These are phyloP conservation scores for Salix suchowensis DNA, from an alignment of 345 rosid genomes.

Conservation along the genomic window DNA sequence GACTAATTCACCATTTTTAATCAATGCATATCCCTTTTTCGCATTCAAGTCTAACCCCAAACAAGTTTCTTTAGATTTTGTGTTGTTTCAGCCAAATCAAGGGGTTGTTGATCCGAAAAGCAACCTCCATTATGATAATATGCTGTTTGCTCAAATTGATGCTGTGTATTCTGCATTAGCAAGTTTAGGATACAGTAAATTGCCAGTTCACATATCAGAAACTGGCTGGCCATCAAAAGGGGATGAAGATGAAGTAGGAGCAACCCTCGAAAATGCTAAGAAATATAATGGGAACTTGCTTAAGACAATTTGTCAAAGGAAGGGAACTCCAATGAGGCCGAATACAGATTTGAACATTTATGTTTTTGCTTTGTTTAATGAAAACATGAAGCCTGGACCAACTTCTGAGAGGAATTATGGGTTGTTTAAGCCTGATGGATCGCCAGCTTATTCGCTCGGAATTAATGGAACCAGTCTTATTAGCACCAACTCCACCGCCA, in stretches of 20 bases:
- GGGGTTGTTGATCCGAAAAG: constrained; percentile 65
- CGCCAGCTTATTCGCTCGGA: constrained; percentile 61
- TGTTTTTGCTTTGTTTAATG: constrained; percentile 84
- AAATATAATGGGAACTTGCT: constrained; percentile 79
- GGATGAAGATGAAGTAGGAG: constrained; percentile 77
- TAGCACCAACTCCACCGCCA: constrained; percentile 3
- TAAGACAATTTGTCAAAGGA: constrained; percentile 50
- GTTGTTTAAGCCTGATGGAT: constrained; percentile 81
- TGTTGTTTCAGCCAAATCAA: constrained; percentile 65
- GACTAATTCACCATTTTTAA: constrained; percentile 67
- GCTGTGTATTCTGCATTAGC: constrained; percentile 73
- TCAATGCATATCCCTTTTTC: constrained; percentile 91
- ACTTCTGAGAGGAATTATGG: constrained; percentile 96
- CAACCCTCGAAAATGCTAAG: constrained; percentile 74
- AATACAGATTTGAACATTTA: constrained; percentile 52
- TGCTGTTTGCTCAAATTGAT: constrained; percentile 89
- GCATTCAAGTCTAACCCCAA: constrained; percentile 84
- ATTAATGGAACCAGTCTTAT: constrained; percentile 4
- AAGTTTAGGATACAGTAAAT: constrained; percentile 55
- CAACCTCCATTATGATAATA: constrained; percentile 75
- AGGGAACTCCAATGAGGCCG: constrained; percentile 78
- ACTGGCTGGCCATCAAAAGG: constrained; percentile 99
- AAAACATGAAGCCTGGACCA: constrained; percentile 93
- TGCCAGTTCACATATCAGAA: constrained; percentile 72
- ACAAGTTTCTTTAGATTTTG: constrained; percentile 68